A percentile compares a stretch with the other conserved stretches of the same genome.
Conservation (phyloP, 495 filamentous ascomycete species). For the Penicillium macrosclerotiorum region DNA sequence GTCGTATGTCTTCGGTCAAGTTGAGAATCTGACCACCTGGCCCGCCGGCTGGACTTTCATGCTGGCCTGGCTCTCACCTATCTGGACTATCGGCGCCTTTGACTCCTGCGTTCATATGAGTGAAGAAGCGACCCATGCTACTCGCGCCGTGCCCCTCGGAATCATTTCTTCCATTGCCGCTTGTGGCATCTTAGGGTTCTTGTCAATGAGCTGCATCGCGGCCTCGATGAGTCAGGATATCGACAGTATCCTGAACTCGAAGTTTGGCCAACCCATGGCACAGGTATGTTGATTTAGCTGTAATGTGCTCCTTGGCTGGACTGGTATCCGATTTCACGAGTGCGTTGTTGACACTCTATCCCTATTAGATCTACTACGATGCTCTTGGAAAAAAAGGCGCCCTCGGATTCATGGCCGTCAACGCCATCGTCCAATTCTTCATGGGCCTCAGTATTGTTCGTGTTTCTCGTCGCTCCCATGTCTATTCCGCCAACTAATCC, state of each 20-base stretch:
- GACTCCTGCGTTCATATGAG: slow-evolving; percentile 60
- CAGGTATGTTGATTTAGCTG: slow-evolving; percentile 24
- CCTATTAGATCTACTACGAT: slow-evolving; percentile 41
- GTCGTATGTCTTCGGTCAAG: slow-evolving; percentile 36
- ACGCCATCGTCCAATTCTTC: slow-evolving; percentile 44
- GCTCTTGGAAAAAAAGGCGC: slow-evolving; percentile 45
- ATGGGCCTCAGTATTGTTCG: slow-evolving; percentile 45
- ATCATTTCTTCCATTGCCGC: slow-evolving; percentile 47
- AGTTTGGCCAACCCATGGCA: slow-evolving; percentile 47
- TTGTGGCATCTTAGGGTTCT: slow-evolving; percentile 51
- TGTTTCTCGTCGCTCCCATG: not conserved
- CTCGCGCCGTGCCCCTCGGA: slow-evolving; percentile 59
- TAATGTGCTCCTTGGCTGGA: not conserved
- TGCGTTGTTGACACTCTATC: not conserved
- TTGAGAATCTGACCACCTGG: slow-evolving; percentile 60
- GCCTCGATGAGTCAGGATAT: slow-evolving; percentile 40
- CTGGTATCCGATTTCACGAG: too few species aligned
- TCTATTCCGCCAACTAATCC: not conserved
- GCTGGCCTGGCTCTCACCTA: slow-evolving; percentile 61
- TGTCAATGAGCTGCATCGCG: slow-evolving; percentile 50
- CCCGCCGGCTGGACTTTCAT: slow-evolving; percentile 63
- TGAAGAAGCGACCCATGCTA: slow-evolving; percentile 63
- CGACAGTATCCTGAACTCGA: slow-evolving; percentile 26
- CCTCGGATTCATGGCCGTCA: slow-evolving; percentile 44
- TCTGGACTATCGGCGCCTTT: slow-evolving; percentile 64